Percentiles rank a stretch among this genome's conserved stretches.
These are phyloP conservation scores for Thelephora terrestris DNA, from an alignment of 1,284 basidiomycete species.

Conservation along the genomic window DNA sequence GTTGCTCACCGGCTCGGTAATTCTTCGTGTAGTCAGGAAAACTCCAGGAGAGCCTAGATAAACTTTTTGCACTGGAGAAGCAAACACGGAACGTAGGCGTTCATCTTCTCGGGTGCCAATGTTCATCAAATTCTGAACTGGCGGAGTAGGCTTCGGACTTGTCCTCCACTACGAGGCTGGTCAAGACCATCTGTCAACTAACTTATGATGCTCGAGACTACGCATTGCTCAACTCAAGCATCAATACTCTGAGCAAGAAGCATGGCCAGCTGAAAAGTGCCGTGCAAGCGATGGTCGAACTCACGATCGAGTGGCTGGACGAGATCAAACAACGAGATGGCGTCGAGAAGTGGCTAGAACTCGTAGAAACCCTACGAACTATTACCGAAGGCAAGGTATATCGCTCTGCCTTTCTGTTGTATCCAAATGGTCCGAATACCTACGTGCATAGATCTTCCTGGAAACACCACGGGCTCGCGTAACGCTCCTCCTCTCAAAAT, in stretches of 20 bases:
- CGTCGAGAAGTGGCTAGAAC: constrained; percentile 71
- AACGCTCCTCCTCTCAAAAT: constrained; percentile 72
- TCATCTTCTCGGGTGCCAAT: neutral
- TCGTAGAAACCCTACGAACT: constrained; percentile 81
- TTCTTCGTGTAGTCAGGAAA: constrained; percentile 49
- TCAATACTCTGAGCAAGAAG: constrained; percentile 82
- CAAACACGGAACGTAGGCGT: constrained; percentile 84
- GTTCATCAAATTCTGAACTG: neutral
- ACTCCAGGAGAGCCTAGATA: constrained; percentile 82
- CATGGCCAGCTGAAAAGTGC: constrained; percentile 94
- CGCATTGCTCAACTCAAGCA: constrained; percentile 60
- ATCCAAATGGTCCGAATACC: neutral
- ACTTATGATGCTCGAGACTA: constrained; percentile 68
- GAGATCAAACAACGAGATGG: constrained; percentile 63
- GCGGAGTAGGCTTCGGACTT: constrained; percentile 78
- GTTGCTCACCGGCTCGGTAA: constrained; percentile 5
- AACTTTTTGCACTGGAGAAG: constrained; percentile 86
- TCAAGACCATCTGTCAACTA: constrained; percentile 63
- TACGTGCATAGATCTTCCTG: constrained; percentile 71
- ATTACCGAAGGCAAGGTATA: constrained; percentile 95
- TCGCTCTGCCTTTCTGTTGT: constrained; percentile 7
- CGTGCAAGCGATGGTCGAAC: constrained; percentile 86
- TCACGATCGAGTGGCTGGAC: constrained; percentile 71
- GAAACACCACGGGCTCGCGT: constrained; percentile 95
- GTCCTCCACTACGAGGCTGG: constrained; percentile 80